phyloP scores from a whole-genome alignment of 352 stramenopile genomes.

The Pythium scleroteichum region DNA sequence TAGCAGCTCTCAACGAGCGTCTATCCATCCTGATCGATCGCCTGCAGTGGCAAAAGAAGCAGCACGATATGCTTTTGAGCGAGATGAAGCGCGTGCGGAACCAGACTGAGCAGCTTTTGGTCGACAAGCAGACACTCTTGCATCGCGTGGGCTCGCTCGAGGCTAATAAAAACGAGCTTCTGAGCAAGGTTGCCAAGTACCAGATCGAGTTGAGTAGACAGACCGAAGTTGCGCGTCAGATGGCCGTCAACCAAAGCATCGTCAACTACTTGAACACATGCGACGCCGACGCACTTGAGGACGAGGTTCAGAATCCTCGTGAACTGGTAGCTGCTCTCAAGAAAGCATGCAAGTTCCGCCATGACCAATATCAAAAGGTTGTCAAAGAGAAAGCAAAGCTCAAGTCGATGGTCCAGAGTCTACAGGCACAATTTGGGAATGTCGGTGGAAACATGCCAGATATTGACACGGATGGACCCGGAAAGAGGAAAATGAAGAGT shows the following conservation, averaged over 20 bases:
- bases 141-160: slow-evolving; percentile 53
- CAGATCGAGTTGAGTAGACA: slow-evolving; percentile 73
- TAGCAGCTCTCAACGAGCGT: slow-evolving; percentile 46
- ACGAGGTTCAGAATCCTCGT: slow-evolving; percentile 75
- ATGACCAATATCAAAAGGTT: slow-evolving; percentile 83
- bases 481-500: slow-evolving; percentile 27
- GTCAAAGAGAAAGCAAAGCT: slow-evolving; percentile 77
- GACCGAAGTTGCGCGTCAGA: slow-evolving; percentile 45
- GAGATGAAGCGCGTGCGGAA: slow-evolving; percentile 60
- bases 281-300: slow-evolving; percentile 63
- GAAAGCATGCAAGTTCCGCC: slow-evolving; percentile 78
- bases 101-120: slow-evolving; percentile 64
- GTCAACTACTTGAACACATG: slow-evolving; percentile 72
- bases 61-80: slow-evolving; percentile 55
- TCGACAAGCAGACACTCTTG: slow-evolving; percentile 62
- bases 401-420: slow-evolving; percentile 63
- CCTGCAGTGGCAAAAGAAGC: slow-evolving; percentile 79
- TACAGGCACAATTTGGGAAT: slow-evolving; percentile 24
- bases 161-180: slow-evolving; percentile 49
- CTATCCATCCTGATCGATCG: slow-evolving; percentile 66
- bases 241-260: slow-evolving; percentile 74
- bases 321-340: slow-evolving; percentile 79
- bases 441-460: slow-evolving; percentile 6
- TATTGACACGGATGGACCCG: neutral
- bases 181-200: slow-evolving; percentile 76